Conservation (phyloP, 225 moss, liverwort and hornwort genomes). For the Polytrichum formosum region DNA sequence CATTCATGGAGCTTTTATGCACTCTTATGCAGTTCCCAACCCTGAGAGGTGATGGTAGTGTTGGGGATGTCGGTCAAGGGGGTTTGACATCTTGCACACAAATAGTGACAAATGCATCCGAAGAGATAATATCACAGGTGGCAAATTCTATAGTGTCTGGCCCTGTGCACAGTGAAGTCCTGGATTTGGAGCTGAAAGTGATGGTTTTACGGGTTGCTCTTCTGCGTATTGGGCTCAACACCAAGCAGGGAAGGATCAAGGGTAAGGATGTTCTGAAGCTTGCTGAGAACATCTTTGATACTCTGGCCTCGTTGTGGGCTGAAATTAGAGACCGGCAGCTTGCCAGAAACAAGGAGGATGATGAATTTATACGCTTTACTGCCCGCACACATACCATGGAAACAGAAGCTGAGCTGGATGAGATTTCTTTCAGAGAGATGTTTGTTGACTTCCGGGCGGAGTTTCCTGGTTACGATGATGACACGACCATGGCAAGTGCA, state of each 20-base stretch:
- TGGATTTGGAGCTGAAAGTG: slow-evolving; percentile 74
- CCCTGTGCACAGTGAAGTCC: slow-evolving; percentile 45
- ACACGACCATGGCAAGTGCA: slow-evolving; percentile 49
- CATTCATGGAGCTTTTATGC: slow-evolving; percentile 49
- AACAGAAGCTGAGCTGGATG: slow-evolving; percentile 69
- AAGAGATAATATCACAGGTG: slow-evolving; percentile 40
- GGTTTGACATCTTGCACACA: slow-evolving; percentile 38
- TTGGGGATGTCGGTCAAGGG: slow-evolving; percentile 13
- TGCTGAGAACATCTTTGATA: slow-evolving; percentile 34
- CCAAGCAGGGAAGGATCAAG: slow-evolving; percentile 50
- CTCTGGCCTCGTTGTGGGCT: slow-evolving; percentile 43
- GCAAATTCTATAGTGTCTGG: slow-evolving; percentile 27
- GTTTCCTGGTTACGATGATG: slow-evolving; percentile 54
- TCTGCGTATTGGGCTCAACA: slow-evolving; percentile 65
- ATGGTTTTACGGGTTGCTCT: slow-evolving; percentile 74
- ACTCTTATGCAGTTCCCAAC: slow-evolving; percentile 84
- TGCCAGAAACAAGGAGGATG: slow-evolving; percentile 48
- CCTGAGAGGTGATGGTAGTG: slow-evolving; percentile 16
- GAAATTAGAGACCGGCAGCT: slow-evolving; percentile 55
- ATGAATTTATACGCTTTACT: slow-evolving; percentile 49
- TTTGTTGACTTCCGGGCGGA: slow-evolving; percentile 71
- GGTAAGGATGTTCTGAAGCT: slow-evolving; percentile 45
- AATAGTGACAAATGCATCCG: slow-evolving; percentile 35
- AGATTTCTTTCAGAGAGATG: slow-evolving; percentile 71
- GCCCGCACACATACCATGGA: slow-evolving; percentile 72